A percentile compares a stretch with the other conserved stretches of the same genome.
phyloP scores from a whole-genome alignment of 2,329 filamentous ascomycete genomes.

The Diaporthe vaccinii region DNA sequence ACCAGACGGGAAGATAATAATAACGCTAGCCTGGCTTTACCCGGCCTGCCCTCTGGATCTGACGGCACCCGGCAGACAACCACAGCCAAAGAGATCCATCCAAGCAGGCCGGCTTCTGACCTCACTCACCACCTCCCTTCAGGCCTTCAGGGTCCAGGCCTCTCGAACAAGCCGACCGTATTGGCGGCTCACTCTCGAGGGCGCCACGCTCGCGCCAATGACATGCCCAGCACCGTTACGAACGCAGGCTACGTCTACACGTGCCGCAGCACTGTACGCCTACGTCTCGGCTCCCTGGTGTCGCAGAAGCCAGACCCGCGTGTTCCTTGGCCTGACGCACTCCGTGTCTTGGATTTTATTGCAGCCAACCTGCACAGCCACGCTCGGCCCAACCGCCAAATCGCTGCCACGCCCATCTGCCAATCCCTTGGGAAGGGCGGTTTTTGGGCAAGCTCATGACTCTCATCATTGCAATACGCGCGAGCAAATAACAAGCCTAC shows the following conservation, averaged over 20 bases:
- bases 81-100: constrained; percentile 25
- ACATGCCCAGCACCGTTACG: constrained; percentile 24
- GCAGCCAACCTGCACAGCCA: constrained; percentile 39
- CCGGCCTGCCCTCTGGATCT: not conserved
- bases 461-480: constrained; percentile 28
- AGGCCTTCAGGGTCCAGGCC: constrained; percentile 20
- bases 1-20: constrained; percentile 34
- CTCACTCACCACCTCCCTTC: not conserved
- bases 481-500: constrained; percentile 9
- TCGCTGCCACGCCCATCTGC: constrained; percentile 1
- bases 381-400: constrained; percentile 37
- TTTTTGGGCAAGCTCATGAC: constrained; percentile 27
- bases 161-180: not conserved
- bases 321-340: constrained; percentile 35
- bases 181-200: constrained; percentile 22
- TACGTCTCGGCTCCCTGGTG: constrained; percentile 12
- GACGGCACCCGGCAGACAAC: not conserved
- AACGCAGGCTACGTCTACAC: not conserved
- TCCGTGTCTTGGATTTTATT: constrained; percentile 38
- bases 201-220: constrained; percentile 34
- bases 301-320: constrained; percentile 22
- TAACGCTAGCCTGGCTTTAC: not conserved
- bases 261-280: not conserved
- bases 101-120: not conserved
- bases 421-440: constrained; percentile 17